Conservation (phyloP, 2,329 filamentous ascomycete genomes). For the Sporothrix dimorphospora region DNA sequence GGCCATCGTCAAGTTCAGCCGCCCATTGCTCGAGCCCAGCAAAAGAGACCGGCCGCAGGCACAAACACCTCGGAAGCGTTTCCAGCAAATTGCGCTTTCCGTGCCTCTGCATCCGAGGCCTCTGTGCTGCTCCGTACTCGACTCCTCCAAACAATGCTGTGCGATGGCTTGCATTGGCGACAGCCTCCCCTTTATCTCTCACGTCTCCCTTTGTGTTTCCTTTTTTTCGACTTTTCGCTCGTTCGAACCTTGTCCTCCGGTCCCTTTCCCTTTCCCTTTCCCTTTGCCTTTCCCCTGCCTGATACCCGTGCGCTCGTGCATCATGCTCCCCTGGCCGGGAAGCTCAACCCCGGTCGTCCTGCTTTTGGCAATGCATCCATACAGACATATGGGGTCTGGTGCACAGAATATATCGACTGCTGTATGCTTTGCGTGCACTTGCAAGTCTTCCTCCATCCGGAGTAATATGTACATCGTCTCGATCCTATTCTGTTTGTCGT, state of each 20-base stretch:
- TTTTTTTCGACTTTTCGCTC: too few relatives aligned
- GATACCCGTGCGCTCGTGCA: conserved; percentile 23
- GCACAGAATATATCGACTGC: background rate
- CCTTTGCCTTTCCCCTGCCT: background rate
- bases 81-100: conserved; percentile 22
- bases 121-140: background rate
- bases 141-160: background rate
- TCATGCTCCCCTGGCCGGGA: conserved; percentile 25
- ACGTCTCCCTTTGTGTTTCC: background rate
- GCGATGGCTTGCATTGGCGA: background rate
- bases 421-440: background rate
- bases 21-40: background rate
- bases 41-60: background rate
- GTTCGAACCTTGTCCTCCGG: background rate
- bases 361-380: conserved; percentile 16
- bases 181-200: background rate
- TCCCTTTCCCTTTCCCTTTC: background rate
- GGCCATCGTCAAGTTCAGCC: background rate
- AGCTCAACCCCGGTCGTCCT: conserved; percentile 12
- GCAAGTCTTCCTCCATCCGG: background rate
- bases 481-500: too few relatives aligned
- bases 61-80: conserved; percentile 13
- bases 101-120: conserved; percentile 1
- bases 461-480: background rate
- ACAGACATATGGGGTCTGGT: background rate